Evolutionary conservation across 371 early-diverging fungal genomes (phyloP), one percentile per base, ranked within the genome.

Genomic region (Saksenaea oblongispora): DNA sequence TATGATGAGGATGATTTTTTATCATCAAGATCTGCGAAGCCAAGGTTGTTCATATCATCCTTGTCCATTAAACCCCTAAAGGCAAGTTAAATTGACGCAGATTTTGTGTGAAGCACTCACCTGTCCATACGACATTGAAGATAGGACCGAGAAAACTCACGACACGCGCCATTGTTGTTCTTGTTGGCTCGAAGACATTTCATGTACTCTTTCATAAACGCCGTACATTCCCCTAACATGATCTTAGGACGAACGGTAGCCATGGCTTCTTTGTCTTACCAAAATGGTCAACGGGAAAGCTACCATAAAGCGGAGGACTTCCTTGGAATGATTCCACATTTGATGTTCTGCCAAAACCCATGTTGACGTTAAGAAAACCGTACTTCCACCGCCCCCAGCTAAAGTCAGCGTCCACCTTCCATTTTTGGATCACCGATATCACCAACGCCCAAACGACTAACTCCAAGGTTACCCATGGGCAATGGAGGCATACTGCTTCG

Each of bases 91-190:
- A 1, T 55, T 7, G 24, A 35, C 24, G 9, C 0, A 5, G 9
- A 1, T 53, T 53, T 27, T 41, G 15, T 54, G 11, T 11, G 15
- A 56, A 22, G 34, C 11, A 34, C 76, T 69, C 80, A 91, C 92
- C 84, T 87, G 54, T 91, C 84, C 95, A 94, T 94, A 24, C 95
- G 85, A 66, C 95, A 94, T 75, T 86, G 79, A 28, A 94, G 75
- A 66, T 93, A 93, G 4, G 75, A 74, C 63, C 84, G 82, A 1
- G 92, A 85, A 2, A 91, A 66, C n/a, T 88, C 79, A 17, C 91
- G 77, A 72, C 95, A 94, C 37, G 69, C 69, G 1, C 83, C 79
- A 65, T 86, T 88, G 56, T 89, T 82, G 60, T 87, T 79, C 62
- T 87, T 85, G 67, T 91, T 87, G 18, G 79, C 73, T 66, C 87